A percentile compares a stretch with the other conserved stretches of the same genome.
These are phyloP conservation scores for Aureobasidium mangrovei DNA, from an alignment of 2,329 filamentous ascomycete genomes.

Conservation along the genomic window DNA sequence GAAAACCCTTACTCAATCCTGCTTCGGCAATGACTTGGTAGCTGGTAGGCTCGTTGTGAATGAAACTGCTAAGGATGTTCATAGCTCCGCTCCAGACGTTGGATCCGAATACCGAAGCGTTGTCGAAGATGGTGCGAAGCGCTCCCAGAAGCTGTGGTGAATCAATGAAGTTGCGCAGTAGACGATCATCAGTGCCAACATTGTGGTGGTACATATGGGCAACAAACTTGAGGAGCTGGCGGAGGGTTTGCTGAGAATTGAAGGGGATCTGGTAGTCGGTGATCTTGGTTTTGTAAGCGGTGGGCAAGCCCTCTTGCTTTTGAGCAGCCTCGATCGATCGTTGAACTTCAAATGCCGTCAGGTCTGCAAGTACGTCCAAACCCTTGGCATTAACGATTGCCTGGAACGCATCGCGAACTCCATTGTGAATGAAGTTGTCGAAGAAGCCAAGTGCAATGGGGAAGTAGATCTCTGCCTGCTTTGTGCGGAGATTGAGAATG, in stretches of 20 bases:
- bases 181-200: conserved; percentile 71
- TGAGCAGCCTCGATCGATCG: conserved; percentile 59
- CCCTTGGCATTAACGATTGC: conserved; percentile 74
- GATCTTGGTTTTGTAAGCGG: conserved; percentile 64
- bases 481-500: conserved; percentile 72
- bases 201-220: conserved; percentile 87
- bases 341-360: conserved; percentile 71
- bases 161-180: conserved; percentile 88
- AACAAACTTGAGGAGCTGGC: conserved; percentile 91
- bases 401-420: conserved; percentile 71
- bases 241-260: conserved; percentile 85
- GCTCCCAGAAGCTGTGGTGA: conserved; percentile 75
- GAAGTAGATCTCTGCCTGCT: conserved; percentile 73
- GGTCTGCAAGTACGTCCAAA: conserved; percentile 79
- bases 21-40: conserved; percentile 94
- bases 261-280: conserved; percentile 93
- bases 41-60: conserved; percentile 97
- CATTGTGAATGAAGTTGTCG: conserved; percentile 74
- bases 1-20: conserved; percentile 74
- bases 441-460: conserved; percentile 79
- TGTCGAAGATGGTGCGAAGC: conserved; percentile 71
- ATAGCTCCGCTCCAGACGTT: conserved; percentile 94
- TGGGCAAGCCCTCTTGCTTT: conserved; percentile 61
- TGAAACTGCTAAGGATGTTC: conserved; percentile 87
- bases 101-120: conserved; percentile 73